Evolutionary conservation across 2,329 filamentous ascomycete genomes (phyloP), one percentile per base, ranked within the genome.

Genomic region (Akanthomyces lecanii): DNA sequence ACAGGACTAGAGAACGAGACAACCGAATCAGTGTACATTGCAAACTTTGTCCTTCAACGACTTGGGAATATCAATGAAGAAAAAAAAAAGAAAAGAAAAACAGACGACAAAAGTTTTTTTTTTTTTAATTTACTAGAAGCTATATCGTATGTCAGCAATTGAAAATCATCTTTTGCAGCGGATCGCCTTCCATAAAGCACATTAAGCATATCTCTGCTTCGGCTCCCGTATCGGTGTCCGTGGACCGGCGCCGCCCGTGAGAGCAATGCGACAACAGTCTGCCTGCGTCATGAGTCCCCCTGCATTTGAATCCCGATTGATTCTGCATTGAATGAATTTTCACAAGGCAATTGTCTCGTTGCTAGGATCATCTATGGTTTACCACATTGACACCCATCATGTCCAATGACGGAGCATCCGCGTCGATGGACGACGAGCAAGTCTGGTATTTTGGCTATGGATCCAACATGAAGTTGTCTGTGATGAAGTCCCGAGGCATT

Each of bases 371-470:
- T 45, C 42, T 45, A 18, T 45, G 42, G 42, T 45, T 45, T 45
- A n/a, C 16, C 16, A 45, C 42, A 18, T 45, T 45, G 42, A 45
- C 42, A 45, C 21, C 11, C 42, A 45, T 45, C 42, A 45, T 45
- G 42, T 45, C 42, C 42, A 45, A 45, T 45, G 12, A 45, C 42
- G 42, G 18, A 45, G 42, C 42, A 45, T 45, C 42, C 21, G 42
- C 42, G 10, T 45, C 42, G 42, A 45, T 18, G 42, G 42, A 45
- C 42, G 42, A 45, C 42, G 16, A 45, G 42, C 42, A 45, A 45
- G 48, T 52, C 28, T 52, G 48, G 48, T 52, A 52, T 28, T 52
- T 52, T 33, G 48, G 23, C 48, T 52, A 52, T 33, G 48, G 48
- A 30, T 52, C 48, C 48, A 52, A 52, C 48, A 52, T 30, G 12